Conservation (phyloP, 2,329 filamentous ascomycete species). For the Fusarium dimerum region DNA sequence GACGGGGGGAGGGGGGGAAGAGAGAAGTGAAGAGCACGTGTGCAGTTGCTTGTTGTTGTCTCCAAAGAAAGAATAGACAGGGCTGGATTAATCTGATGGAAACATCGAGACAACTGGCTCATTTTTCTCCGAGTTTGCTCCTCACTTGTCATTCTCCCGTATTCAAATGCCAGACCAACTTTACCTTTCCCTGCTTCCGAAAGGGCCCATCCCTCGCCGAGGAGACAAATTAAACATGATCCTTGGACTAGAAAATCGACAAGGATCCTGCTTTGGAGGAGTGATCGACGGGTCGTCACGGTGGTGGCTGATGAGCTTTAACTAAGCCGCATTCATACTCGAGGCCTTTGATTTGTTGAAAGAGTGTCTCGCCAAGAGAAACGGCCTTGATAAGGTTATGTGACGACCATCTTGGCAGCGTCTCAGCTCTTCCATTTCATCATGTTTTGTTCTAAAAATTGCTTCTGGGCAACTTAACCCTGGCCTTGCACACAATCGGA, state of each 20-base stretch:
- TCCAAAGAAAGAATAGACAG: background rate
- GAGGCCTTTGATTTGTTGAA: background rate
- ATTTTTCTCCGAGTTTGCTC: background rate
- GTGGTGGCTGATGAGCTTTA: slow-evolving; percentile 19
- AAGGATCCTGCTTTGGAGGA: background rate
- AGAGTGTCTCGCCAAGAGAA: slow-evolving; percentile 10
- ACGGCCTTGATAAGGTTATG: slow-evolving; percentile 4
- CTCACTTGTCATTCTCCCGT: background rate
- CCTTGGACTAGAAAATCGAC: background rate
- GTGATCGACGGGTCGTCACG: slow-evolving; percentile 13
- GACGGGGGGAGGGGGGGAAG: slow-evolving; percentile 5
- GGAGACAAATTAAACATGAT: too few species aligned
- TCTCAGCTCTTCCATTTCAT: slow-evolving; percentile 1
- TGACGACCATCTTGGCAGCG: background rate
- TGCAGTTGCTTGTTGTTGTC: background rate
- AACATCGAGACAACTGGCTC: too few species aligned
- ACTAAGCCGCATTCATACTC: slow-evolving; percentile 8
- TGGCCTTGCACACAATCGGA: too few species aligned
- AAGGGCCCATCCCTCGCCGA: too few species aligned
- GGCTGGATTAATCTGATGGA: too few species aligned
- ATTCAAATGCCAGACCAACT: background rate
- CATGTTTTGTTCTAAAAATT: slow-evolving; percentile 8
- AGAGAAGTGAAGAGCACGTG: slow-evolving; percentile 6
- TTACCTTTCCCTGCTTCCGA: too few species aligned
- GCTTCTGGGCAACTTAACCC: background rate